Evolutionary conservation across 108 stramenopile species (phyloP).

Genomic region (Nannochloropsis salina): DNA sequence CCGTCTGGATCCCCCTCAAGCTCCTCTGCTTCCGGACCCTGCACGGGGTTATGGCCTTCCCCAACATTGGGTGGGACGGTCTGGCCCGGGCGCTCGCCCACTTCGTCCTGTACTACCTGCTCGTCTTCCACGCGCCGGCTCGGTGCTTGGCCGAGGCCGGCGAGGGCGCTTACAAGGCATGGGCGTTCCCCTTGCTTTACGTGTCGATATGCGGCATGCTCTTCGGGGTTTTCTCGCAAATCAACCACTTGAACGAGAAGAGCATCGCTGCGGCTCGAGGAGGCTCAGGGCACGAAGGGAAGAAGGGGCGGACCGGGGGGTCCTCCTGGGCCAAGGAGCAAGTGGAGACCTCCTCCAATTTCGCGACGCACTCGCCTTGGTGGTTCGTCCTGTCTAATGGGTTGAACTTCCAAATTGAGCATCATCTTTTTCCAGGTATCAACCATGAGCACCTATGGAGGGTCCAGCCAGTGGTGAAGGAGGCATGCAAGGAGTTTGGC

Average conservation of each 20-base stretch:
- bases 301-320: not conserved
- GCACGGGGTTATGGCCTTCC: conserved; percentile 31
- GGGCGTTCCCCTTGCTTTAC: not conserved
- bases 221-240: conserved; percentile 63
- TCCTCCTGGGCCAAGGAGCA: conserved; percentile 58
- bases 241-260: conserved; percentile 60
- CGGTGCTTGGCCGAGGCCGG: conserved; percentile 31
- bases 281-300: not conserved
- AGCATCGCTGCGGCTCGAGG: conserved; percentile 29
- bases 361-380: conserved; percentile 48
- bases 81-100: conserved; percentile 50
- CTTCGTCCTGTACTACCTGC: conserved; percentile 41
- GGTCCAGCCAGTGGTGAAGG: conserved; percentile 22
- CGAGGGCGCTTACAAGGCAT: not conserved
- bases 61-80: conserved; percentile 54
- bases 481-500: conserved; percentile 73
- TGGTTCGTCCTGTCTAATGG: conserved; percentile 59
- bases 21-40: conserved; percentile 40
- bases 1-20: conserved; percentile 57
- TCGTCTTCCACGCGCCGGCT: conserved; percentile 54
- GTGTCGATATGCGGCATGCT: conserved; percentile 43
- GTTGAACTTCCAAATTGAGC: conserved; percentile 34
- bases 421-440: conserved; percentile 34
- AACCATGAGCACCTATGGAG: conserved; percentile 28
- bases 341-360: conserved; percentile 64